Conservation (phyloP, 345 rosid species). For the Kernera saxatilis region DNA sequence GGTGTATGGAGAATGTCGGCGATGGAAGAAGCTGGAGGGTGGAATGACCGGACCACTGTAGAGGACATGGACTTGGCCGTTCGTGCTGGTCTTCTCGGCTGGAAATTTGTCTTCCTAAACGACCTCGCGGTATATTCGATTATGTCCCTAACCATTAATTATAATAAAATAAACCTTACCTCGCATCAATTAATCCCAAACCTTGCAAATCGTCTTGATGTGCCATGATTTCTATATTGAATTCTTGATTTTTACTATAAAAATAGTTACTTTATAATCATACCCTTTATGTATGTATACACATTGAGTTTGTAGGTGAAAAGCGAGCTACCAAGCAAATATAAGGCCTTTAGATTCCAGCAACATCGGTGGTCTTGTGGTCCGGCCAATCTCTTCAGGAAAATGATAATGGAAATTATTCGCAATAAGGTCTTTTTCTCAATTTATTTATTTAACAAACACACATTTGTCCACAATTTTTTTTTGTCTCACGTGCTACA, state of each 20-base stretch:
- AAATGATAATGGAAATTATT: slow-evolving; percentile 43
- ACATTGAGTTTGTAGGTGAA: slow-evolving; percentile 37
- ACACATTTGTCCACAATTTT: neutral
- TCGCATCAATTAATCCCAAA: no score
- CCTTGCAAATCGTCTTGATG: neutral
- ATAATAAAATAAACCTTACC: neutral
- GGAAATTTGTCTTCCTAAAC: slow-evolving; percentile 90
- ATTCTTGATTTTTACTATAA: neutral
- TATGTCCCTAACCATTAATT: neutral
- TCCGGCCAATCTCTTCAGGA: slow-evolving; percentile 59
- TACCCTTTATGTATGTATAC: neutral
- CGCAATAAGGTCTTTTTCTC: slow-evolving; percentile 37
- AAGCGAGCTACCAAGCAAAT: slow-evolving; percentile 55
- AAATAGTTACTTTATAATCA: neutral
- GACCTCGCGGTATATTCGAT: slow-evolving; percentile 67
- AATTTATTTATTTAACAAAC: neutral
- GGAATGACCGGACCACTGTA: slow-evolving; percentile 95
- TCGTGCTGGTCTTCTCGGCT: slow-evolving; percentile 85
- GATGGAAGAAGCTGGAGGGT: slow-evolving; percentile 95
- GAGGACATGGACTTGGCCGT: slow-evolving; percentile 99
- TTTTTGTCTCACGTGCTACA: neutral
- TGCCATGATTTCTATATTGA: neutral
- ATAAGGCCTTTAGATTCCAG: slow-evolving; percentile 46
- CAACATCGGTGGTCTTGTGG: slow-evolving; percentile 69
- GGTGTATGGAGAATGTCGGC: slow-evolving; percentile 96